Evolutionary conservation across 495 filamentous ascomycete species (phyloP), one percentile per base, ranked within the genome.

Genomic region (Chaetomidium leptoderma): DNA sequence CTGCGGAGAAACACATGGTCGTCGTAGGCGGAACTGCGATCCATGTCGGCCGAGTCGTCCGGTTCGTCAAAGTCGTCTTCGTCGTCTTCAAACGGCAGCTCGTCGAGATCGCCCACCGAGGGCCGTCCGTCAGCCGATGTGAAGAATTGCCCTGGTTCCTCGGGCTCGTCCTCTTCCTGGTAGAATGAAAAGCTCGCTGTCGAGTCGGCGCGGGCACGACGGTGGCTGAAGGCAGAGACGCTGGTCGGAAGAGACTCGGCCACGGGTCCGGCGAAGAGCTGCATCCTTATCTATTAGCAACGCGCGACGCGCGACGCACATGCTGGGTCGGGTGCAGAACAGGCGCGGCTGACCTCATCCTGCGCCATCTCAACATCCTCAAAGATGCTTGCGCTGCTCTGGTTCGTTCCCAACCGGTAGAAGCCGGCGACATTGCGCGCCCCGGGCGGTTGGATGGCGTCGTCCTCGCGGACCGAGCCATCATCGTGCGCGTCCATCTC

Each of bases 291-390:
- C 57, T 69, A 63, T 67, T 53, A 51, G 52, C 16, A 26, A 36
- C 33, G 7, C 27, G 8, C 19, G 16, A 44, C 19, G 4, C 10
- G 26, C 30, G 17, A 27, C 7, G 37, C 51, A 21, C n/a, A 29
- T 32, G 43, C 45, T n/a, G n/a, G n/a, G n/a, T n/a, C n/a, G n/a
- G n/a, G 19, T 9, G n/a, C 11, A 5, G 2, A 19, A 16, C n/a
- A 23, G 3, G 23, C 23, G 6, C 53, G 56, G 58, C 77, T 47
- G 62, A 92, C 90, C 81, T 97, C 92, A 68, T 96, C 88, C 44
- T 92, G 90, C 26, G 93, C 95, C 93, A 99, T 99, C 69, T 96
- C 93, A n/a, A 99, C 92, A 69, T 97, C 92, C 33, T 88, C 89
- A 37, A 95, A 83, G 63, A 96, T 84, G 71, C 89, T 95, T 39